Conservation (phyloP, 179 eudicot species). For the Monotropa hypopitys region DNA sequence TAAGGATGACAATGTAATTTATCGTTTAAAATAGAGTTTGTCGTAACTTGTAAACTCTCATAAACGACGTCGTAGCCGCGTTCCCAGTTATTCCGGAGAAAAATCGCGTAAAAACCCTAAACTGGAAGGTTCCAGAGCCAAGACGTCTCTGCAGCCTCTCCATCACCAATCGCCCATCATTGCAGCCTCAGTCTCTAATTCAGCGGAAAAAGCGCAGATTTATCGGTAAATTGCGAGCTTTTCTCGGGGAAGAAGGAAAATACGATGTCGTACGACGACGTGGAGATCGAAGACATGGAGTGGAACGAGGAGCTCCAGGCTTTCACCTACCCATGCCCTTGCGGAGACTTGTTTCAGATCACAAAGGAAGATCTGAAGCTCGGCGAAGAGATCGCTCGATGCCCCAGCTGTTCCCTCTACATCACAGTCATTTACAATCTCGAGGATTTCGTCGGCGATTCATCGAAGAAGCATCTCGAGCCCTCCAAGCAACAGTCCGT, state of each 20-base stretch:
- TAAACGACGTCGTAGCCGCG: not conserved
- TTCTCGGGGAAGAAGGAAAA: not conserved
- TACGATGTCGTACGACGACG: conserved; percentile 62
- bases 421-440: conserved; percentile 71
- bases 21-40: too few relatives aligned
- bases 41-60: not conserved
- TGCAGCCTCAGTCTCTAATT: not conserved
- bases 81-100: not conserved
- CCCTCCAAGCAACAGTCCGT: conserved; percentile 46
- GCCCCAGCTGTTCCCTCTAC: conserved; percentile 87
- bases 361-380: conserved; percentile 62
- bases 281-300: conserved; percentile 95
- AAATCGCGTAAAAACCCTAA: not conserved
- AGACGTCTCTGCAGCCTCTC: not conserved
- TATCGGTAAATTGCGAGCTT: not conserved
- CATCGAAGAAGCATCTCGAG: conserved; percentile 20
- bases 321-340: conserved; percentile 80
- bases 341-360: conserved; percentile 84
- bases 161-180: not conserved
- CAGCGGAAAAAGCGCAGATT: not conserved
- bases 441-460: conserved; percentile 47
- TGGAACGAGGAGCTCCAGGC: conserved; percentile 75
- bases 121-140: not conserved
- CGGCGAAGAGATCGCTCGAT: conserved; percentile 88
- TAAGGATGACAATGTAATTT: not conserved